A percentile compares a stretch with the other conserved stretches of the same genome.
phyloP scores from a whole-genome alignment of 257 asterid genomes.

The Przewalskia tangutica region DNA sequence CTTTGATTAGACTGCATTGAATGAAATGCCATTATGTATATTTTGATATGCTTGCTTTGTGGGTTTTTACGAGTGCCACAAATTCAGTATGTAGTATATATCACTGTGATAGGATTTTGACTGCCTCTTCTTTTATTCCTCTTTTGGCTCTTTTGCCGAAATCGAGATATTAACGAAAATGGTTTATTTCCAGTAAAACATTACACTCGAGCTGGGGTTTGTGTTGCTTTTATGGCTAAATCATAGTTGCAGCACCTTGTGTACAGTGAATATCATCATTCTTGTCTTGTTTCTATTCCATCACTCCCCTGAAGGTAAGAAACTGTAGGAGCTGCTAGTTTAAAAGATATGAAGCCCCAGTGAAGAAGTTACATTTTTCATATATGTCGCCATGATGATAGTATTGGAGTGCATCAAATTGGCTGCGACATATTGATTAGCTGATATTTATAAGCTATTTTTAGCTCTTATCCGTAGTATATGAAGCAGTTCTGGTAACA shows the following conservation, averaged over 20 bases:
- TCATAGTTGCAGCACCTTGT: not conserved
- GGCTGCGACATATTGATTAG: not conserved
- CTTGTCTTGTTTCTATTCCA: not conserved
- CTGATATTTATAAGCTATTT: not conserved
- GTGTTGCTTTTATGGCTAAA: not conserved
- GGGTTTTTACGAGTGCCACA: not conserved
- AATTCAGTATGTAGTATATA: not conserved
- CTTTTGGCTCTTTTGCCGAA: not conserved
- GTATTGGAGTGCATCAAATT: not conserved
- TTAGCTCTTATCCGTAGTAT: not conserved
- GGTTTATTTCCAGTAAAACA: not conserved
- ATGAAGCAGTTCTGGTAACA: not conserved
- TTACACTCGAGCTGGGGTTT: not conserved
- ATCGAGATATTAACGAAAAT: not conserved
- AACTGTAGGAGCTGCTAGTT: not conserved
- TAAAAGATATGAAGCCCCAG: not conserved
- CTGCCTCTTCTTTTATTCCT: not conserved
- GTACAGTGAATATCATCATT: not conserved
- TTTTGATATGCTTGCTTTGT: not conserved
- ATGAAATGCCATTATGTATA: not conserved
- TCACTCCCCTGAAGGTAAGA: not conserved
- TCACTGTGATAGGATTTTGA: not conserved
- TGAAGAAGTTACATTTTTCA: not conserved
- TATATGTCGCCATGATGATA: not conserved
- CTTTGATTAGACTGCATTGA: not conserved